Evolutionary conservation across 352 stramenopile genomes (phyloP), one percentile per base, ranked within the genome.

Genomic region (Globisporangium takayamanum): DNA sequence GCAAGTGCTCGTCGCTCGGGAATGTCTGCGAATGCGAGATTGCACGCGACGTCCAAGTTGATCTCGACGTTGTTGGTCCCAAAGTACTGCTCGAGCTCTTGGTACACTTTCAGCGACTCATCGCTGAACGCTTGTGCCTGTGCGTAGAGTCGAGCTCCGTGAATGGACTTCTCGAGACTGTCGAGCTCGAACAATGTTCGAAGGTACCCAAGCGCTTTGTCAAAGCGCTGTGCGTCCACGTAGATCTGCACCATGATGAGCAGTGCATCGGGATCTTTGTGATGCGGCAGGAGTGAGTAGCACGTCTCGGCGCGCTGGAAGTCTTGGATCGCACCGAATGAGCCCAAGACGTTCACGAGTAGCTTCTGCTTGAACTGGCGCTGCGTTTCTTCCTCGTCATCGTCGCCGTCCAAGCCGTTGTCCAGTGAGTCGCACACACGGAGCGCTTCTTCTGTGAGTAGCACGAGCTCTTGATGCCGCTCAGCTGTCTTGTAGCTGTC

Each of bases 201-300:
- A 37, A 89, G 63, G 44, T 72, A 56, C 4, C 50, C 49, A 5
- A 58, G 53, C 22, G 80, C 82, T 67, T 87, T 89, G 10, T 87
- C 74, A 41, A 73, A 72, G 14, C 73, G 45, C 16, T 78, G 62
- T 14, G 68, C 69, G 3, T 72, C 50, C 5, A 88, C 57, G 36
- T 85, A 87, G 6, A 90, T 67, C 42, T 76, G 81, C n/a, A 73
- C 50, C 78, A 92, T 89, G 14, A 64, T 45, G 2, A 88, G 48
- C 30, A 88, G 45, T 3, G 78, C 51, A 30, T 73, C 62, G 2
- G 70, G 45, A 5, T 84, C 68, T 42, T 57, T 41, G 10, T 68
- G 63, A 8, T 55, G 44, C 47, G 74, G 73, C 36, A 88, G 61
- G 3, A 84, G 54, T 3, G 75, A 60, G 52, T 75, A 93, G 46